Base-by-base conservation (phyloP, 306 rosid genomes). In the Fragaria nilgerrensis region DNA sequence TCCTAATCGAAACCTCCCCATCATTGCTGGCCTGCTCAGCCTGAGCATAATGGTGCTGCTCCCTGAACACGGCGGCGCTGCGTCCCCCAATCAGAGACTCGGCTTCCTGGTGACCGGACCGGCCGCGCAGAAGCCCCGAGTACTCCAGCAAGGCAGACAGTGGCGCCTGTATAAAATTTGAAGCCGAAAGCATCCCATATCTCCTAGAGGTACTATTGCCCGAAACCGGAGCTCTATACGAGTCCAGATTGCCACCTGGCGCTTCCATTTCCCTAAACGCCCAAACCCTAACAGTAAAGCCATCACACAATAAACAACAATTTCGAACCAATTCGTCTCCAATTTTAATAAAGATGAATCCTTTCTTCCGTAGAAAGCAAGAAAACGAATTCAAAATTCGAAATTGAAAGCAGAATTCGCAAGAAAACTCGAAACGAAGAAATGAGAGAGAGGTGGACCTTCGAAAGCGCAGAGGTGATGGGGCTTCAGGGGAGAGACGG, bases 1-100 rank as follows among this genome's bases (percentile, higher is more conserved):
- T 95, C 88, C 96, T 84, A 58, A 95, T 95, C 0, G 97, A 95
- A 58, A 95, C 93, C 90, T 95, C 97, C 6, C 93, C 97, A 0
- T 92, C 92, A 16, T 82, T 89, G 20, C 79, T 32, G 10, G 72
- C 52, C 1, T 85, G 86, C 1, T 85, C 86, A 0, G 79, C 65
- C 67, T 80, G 93, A 55, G 81, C 43, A 56, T n/a, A n/a, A n/a
- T 59, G 90, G 11, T 74, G 77, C 39, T 58, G 87, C 55, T 71
- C 84, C 70, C 84, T 70, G 44, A 84, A 85, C 5, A 79, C 76
- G 7, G 86, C 80, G 41, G 82, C 67, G 1, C 76, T 59, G 0
- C 92, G 85, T 0, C 77, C 86, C 12, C 75, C 70, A 8, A 84
- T 80, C 72, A 87, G 81, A 15, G 87, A 70, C 72, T 77, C 88